These are phyloP conservation scores for Taphrina communis DNA, from an alignment of 1,139 yeast genomes.

Conservation along the genomic window DNA sequence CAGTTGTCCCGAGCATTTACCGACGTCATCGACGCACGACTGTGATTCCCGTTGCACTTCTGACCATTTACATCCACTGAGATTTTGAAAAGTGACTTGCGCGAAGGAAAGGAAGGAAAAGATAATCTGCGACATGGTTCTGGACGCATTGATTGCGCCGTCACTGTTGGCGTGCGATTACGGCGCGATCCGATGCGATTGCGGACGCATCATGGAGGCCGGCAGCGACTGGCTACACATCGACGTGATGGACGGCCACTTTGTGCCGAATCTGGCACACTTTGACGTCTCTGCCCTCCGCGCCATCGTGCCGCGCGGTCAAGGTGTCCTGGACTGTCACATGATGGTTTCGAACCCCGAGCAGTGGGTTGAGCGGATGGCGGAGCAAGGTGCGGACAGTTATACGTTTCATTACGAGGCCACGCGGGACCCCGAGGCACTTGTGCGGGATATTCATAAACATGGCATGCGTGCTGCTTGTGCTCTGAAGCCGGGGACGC, in stretches of 20 bases:
- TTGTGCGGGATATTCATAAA: conserved; percentile 74
- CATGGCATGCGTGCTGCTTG: conserved; percentile 93
- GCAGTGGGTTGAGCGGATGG: conserved; percentile 92
- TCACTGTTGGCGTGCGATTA: conserved; percentile 79
- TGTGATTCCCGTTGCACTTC: too few species aligned
- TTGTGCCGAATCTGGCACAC: conserved; percentile 92
- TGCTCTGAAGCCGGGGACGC: conserved; percentile 92
- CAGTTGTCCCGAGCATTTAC: background rate
- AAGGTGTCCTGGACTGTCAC: conserved; percentile 93
- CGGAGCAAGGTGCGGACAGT: conserved; percentile 93
- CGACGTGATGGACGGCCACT: conserved; percentile 98
- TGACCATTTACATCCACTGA: too few species aligned
- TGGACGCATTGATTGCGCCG: conserved; percentile 82
- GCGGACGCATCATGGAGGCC: conserved; percentile 75
- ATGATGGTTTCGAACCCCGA: conserved; percentile 92
- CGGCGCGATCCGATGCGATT: conserved; percentile 73
- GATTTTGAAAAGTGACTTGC: too few species aligned
- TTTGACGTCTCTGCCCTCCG: conserved; percentile 88
- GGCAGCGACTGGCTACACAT: conserved; percentile 96
- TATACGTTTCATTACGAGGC: conserved; percentile 97
- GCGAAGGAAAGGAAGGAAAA: background rate
- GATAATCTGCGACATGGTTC: conserved; percentile 47
- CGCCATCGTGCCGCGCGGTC: conserved; percentile 70
- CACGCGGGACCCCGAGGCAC: conserved; percentile 74
- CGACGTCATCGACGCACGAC: background rate